Evolutionary conservation across 139 green algal species (phyloP), one percentile per base, ranked within the genome.

Genomic region (Axilococcus clingmanii): DNA sequence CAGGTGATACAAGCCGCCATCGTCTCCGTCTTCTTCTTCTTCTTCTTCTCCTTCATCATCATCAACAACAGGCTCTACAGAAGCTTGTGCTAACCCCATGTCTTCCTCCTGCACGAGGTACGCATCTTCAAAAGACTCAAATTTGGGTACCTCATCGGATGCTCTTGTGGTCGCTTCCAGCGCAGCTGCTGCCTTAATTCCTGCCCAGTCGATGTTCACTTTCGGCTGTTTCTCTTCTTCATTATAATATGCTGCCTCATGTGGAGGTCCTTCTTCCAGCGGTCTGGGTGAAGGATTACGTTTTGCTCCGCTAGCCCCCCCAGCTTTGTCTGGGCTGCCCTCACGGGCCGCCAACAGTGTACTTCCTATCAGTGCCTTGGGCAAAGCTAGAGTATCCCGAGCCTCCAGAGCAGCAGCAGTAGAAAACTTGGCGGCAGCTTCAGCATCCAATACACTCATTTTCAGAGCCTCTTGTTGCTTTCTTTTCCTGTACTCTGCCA

Each of bases 401-500:
- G 52, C 45, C 22, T 63, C 66, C 43, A 80, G 25, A 11, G 72
- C 72, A 23, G 68, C 69, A 0, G 76, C 76, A 1, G 76, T 82
- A 19, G 71, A 81, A 59, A 82, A 82, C 31, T 52, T 52, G 16
- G 76, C 74, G 5, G 76, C 76, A 5, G 74, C 58, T 30, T 78
- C 74, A 16, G 75, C 68, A 46, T 94, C 85, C 33, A 94, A 68
- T 54, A 91, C 84, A 14, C 75, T 69, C 60, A 54, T 72, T 43
- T 65, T 67, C 37, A 88, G 63, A 25, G 85, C 78, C 70, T 91
- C 75, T 64, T 76, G 56, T 55, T 75, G 68, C 67, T 82, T 77
- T 32, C 52, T 20, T 17, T 42, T 49, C 23, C 83, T 69, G 76
- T 79, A 90, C 54, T 71, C 69, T 31, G 69, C 75, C 49, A 89